Conservation (phyloP, 352 stramenopile genomes). For the Phytophthora cajani region DNA sequence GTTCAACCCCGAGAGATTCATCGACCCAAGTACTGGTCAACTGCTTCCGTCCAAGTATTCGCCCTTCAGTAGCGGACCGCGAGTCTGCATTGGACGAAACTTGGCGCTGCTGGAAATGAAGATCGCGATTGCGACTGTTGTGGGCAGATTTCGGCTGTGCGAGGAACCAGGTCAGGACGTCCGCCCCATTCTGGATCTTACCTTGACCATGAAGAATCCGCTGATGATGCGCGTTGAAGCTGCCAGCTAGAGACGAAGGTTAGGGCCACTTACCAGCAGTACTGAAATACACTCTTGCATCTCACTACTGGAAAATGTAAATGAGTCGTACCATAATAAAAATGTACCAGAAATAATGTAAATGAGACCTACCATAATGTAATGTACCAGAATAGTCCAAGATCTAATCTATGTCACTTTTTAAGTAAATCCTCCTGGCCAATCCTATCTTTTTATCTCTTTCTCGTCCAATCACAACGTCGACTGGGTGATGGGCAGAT, state of each 20-base stretch:
- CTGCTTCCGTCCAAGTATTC: constrained; percentile 13
- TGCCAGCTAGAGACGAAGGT: neutral
- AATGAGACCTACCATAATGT: no score
- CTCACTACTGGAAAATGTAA: no score
- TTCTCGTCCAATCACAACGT: neutral
- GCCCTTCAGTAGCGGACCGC: constrained; percentile 15
- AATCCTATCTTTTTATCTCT: neutral
- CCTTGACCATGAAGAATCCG: constrained; percentile 22
- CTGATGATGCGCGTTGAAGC: constrained; percentile 14
- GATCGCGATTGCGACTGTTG: constrained; percentile 21
- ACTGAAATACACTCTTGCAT: no score
- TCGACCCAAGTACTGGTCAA: constrained; percentile 26
- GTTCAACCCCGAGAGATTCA: constrained; percentile 50
- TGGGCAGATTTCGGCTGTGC: constrained; percentile 12
- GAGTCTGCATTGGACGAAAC: constrained; percentile 19
- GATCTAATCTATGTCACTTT: neutral
- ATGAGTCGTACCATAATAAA: no score
- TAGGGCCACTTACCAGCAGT: no score
- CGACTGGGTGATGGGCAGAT: neutral
- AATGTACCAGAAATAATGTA: no score
- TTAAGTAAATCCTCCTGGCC: neutral
- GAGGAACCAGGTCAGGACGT: constrained; percentile 20
- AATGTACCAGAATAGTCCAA: no score
- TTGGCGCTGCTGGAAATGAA: constrained; percentile 28
- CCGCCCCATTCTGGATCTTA: constrained; percentile 20